Evolutionary conservation across 257 asterid genomes (phyloP), one percentile per base, ranked within the genome.

Genomic region (Solanum commersonii): DNA sequence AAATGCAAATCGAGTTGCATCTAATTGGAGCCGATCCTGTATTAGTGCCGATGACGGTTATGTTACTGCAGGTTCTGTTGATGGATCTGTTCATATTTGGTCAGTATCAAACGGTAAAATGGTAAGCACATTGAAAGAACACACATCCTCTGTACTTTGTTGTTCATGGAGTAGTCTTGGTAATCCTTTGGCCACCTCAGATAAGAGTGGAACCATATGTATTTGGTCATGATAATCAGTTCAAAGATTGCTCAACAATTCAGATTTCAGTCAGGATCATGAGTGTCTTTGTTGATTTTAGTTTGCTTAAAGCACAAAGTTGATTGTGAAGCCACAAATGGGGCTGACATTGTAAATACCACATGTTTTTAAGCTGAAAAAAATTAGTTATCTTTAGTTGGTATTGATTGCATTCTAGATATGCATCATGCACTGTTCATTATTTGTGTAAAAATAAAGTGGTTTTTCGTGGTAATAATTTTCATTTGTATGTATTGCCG

Each of bases 21-120:
- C 98, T 15, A 96, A 95, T 49, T 97, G 99, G 99, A 97, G 99
- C 90, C 87, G 98, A 70, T 96, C 98, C 2, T 97, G 98, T 86
- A 89, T 97, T 29, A 96, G 99, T 85, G 93, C 99, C 2, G 98
- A 97, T 85, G 98, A 96, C 34, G 91, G 94, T 84, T 93, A 94
- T 87, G 98, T 96, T 14, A 94, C 98, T n/a, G 96, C 96, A 82
- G 98, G 98, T 86, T 96, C 98, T 35, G 93, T 86, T 5, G 98
- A 97, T 92, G 99, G 99, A 74, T 92, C 98, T 2, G 95, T 97
- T 40, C 93, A 94, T 85, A 88, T 97, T 38, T 97, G 99, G 98
- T 97, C 98, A 0, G 94, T 94, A 31, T 88, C 89, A n/a, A 93
- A 90, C 68, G 91, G 92, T 20, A 93, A 90, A 85, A 89, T 94